A percentile compares a stretch with the other conserved stretches of the same genome.
Conservation (phyloP, 225 moss, liverwort and hornwort species). For the Sphagnum tenellum region DNA sequence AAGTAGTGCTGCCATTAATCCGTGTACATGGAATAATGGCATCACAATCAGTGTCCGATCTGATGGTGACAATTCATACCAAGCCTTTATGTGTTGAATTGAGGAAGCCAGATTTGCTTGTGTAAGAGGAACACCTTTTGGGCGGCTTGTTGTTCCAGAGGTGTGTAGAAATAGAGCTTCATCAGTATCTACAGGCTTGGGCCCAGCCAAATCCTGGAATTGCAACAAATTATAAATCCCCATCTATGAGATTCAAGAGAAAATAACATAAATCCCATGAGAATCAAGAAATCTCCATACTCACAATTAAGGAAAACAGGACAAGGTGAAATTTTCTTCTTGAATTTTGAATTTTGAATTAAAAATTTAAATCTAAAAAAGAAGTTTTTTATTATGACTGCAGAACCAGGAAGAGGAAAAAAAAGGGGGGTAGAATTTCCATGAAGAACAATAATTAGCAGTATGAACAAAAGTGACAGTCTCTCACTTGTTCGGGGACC, state of each 20-base stretch:
- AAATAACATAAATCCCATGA: not conserved
- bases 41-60: slow-evolving; percentile 83
- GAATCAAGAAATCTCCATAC: not conserved
- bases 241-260: too few relatives aligned
- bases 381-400: too few relatives aligned
- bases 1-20: slow-evolving; percentile 80
- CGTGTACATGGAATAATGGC: slow-evolving; percentile 97
- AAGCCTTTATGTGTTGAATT: slow-evolving; percentile 56
- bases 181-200: slow-evolving; percentile 62
- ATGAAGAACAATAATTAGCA: too few relatives aligned
- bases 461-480: too few relatives aligned
- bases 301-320: too few relatives aligned
- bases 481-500: too few relatives aligned
- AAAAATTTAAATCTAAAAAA: too few relatives aligned
- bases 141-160: slow-evolving; percentile 92
- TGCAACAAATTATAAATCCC: too few relatives aligned
- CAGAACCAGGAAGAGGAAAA: too few relatives aligned
- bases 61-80: slow-evolving; percentile 49
- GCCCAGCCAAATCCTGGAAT: slow-evolving; percentile 51
- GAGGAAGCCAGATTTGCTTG: slow-evolving; percentile 75
- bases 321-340: too few relatives aligned
- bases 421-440: too few relatives aligned
- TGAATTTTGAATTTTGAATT: too few relatives aligned
- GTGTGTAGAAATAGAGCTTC: slow-evolving; percentile 93
- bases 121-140: slow-evolving; percentile 96